Percentiles rank a stretch among this genome's conserved stretches.
These are phyloP conservation scores for Lavandula angustifolia DNA, from an alignment of 257 asterid species.

Conservation along the genomic window DNA sequence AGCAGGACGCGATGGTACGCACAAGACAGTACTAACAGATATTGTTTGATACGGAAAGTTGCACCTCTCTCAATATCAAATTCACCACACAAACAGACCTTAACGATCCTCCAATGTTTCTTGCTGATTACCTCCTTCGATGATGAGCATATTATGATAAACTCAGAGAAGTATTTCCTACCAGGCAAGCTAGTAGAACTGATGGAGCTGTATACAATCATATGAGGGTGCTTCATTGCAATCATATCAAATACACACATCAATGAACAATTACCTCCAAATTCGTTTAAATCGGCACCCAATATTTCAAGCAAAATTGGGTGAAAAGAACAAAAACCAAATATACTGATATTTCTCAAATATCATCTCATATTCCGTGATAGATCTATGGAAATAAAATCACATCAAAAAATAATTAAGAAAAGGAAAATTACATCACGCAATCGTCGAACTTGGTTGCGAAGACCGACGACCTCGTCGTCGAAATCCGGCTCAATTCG, in stretches of 20 bases:
- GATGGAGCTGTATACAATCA: neutral
- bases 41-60: neutral
- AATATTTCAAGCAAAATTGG: conserved; percentile 2
- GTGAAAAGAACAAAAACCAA: neutral
- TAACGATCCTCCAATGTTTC: neutral
- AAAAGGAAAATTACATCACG: conserved; percentile 52
- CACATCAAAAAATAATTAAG: neutral
- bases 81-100: neutral
- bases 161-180: neutral
- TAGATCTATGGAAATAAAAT: neutral
- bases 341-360: conserved; percentile 3
- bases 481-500: conserved; percentile 87
- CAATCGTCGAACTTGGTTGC: conserved; percentile 79
- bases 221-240: neutral
- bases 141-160: neutral
- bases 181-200: neutral
- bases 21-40: conserved; percentile 1
- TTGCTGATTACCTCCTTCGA: neutral
- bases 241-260: conserved; percentile 4
- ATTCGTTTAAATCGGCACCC: no score
- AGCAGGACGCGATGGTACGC: neutral
- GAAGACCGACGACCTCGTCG: conserved; percentile 79
- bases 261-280: neutral
- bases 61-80: neutral
- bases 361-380: neutral